phyloP scores from a whole-genome alignment of 2,329 filamentous ascomycete species.

The Colletotrichum camelliae region DNA sequence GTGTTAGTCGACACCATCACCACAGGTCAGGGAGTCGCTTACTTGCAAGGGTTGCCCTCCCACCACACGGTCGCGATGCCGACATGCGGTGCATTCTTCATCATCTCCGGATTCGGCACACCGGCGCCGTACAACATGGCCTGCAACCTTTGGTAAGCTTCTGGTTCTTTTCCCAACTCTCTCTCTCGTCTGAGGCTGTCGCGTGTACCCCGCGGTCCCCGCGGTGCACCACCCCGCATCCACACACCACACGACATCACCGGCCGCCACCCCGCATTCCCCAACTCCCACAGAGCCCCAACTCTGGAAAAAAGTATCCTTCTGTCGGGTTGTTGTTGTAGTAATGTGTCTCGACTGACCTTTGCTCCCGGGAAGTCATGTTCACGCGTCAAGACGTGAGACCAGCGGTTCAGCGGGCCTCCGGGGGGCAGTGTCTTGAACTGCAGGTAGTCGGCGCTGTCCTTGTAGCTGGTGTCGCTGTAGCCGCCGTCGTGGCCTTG shows the following conservation, averaged over 20 bases:
- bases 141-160: constrained; percentile 44
- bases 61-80: constrained; percentile 94
- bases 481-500: neutral
- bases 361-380: constrained; percentile 94
- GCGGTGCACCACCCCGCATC: neutral
- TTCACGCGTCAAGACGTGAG: constrained; percentile 77
- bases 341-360: constrained; percentile 48
- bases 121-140: constrained; percentile 96
- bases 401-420: constrained; percentile 80
- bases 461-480: constrained; percentile 39
- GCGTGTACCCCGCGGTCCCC: constrained; percentile 17
- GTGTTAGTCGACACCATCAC: neutral
- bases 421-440: constrained; percentile 58
- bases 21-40: constrained; percentile 41
- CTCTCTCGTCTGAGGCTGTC: neutral
- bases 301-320: neutral
- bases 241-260: neutral
- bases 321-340: neutral
- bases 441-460: constrained; percentile 57
- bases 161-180: neutral
- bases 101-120: constrained; percentile 79
- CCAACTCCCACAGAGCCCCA: neutral
- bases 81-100: constrained; percentile 91
- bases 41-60: constrained; percentile 98
- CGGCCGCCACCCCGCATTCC: constrained; percentile 7